phyloP scores from a whole-genome alignment of 2,329 filamentous ascomycete genomes.

The Aspergillus puulaauensis region DNA sequence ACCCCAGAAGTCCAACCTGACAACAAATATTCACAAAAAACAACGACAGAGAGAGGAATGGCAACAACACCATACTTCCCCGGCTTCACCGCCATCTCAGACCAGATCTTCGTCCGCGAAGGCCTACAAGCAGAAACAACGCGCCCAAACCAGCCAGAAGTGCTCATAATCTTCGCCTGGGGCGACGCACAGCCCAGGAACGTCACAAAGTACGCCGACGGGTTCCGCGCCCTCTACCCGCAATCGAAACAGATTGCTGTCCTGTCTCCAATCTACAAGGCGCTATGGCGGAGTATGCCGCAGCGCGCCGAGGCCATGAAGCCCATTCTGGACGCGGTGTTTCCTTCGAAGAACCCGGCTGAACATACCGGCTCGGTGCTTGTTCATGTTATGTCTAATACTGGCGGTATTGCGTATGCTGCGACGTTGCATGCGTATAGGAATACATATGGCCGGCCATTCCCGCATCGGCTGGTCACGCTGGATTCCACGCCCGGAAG shows the following conservation, averaged over 20 bases:
- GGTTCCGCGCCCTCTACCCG: not conserved
- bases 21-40: not conserved
- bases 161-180: conserved; percentile 4
- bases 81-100: not conserved
- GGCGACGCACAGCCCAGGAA: conserved; percentile 2
- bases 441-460: not conserved
- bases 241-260: not conserved
- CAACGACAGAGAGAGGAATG: not conserved
- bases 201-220: conserved; percentile 6
- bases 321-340: not conserved
- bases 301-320: conserved; percentile 3
- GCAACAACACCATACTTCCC: not conserved
- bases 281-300: not conserved
- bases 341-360: not conserved
- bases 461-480: not conserved
- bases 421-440: not conserved
- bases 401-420: conserved; percentile 2
- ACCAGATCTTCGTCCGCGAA: conserved; percentile 4
- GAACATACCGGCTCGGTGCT: not conserved
- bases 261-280: not conserved
- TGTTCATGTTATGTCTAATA: conserved; percentile 6
- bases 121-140: not conserved
- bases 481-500: conserved; percentile 6
- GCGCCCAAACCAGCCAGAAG: not conserved
- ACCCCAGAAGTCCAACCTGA: not conserved